Evolutionary conservation across 352 stramenopile species (phyloP), one percentile per base, ranked within the genome.

Genomic region (Globisporangium cederbergense): DNA sequence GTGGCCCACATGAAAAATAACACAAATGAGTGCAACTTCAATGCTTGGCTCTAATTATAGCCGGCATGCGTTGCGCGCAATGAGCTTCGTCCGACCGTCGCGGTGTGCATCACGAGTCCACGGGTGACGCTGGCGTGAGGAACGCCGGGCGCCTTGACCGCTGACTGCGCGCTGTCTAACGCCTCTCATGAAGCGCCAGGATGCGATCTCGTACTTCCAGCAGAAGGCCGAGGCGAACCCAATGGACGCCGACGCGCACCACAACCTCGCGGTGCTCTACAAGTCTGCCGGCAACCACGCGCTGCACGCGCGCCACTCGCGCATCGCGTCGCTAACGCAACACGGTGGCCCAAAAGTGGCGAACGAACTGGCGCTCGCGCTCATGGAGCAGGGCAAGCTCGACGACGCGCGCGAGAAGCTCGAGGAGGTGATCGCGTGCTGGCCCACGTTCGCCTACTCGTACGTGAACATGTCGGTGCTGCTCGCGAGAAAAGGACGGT

Each of bases 181-280:
- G 36, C 16, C 43, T 14, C 58, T 52, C 30, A 81, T 83, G 69
- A 78, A 81, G 73, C 71, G 78, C 2, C 50, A 78, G 47, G 76
- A 85, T 36, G 83, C 81, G 60, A 86, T 90, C 55, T 69, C 72
- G 65, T 79, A 86, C 66, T 92, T 89, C 68, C 74, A 80, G 60
- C 64, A 66, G 28, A 88, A 86, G 60, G 72, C 81, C 5, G 68
- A 79, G 8, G 67, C 78, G 32, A 81, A 89, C 58, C 68, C 83
- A 42, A 80, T 88, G 72, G 73, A 90, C 45, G 67, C 64, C 3
- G 72, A 73, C 64, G 78, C 78, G 25, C 78, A 88, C 53, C 81
- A 88, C 57, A 62, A 90, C 54, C 64, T 90, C 20, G 74, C 83
- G n/a, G 78, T 81, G 52, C 58, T 92, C 5, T 81, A 75, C 32